Base-by-base conservation (phyloP, 1,139 yeast genomes). In the Pichia cactophila region DNA sequence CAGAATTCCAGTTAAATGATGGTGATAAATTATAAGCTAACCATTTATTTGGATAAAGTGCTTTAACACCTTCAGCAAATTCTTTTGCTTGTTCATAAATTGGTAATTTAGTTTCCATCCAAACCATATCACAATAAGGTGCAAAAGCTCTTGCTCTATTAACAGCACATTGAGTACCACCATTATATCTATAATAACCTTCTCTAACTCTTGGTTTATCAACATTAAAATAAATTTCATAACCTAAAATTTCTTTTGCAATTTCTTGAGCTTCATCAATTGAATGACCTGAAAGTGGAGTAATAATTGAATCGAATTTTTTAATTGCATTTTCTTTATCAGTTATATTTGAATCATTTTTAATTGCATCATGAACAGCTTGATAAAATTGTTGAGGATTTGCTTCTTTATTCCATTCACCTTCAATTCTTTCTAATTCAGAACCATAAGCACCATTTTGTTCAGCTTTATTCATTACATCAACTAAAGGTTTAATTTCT, bases 71-170 rank as follows among this genome's bases (percentile, higher is more conserved):
- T 41, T 81, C 86, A 51, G 97, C 95, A 64, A 90, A 92, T 71
- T 89, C 96, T 71, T 84, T 80, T 58, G 97, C 97, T 74, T 92
- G 97, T 54, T 74, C 78, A 72, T 78, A 90, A 69, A 89, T 96
- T 61, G 98, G 97, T 60, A 87, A 80, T 69, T 94, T 92, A 56
- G 96, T 86, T 75, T 92, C 97, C 97, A 92, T 90, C 98, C 98
- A 92, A 62, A 90, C 84, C 74, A 92, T 77, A 71, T 92, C 98
- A 51, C 95, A 89, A 70, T 84, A 90, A 58, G 97, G 97, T 52
- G 96, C 90, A 68, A 77, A 92, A 41, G 96, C 95, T 66, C 96
- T 83, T 58, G 96, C 97, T 70, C 98, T 84, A 85, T 88, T 90
- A 54, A 90, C 86, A 50, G 97, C 96, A 77, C 97, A 89, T 74